A percentile compares a stretch with the other conserved stretches of the same genome.
phyloP scores from a whole-genome alignment of 139 green algal species.

The Tetraselmis striata region DNA sequence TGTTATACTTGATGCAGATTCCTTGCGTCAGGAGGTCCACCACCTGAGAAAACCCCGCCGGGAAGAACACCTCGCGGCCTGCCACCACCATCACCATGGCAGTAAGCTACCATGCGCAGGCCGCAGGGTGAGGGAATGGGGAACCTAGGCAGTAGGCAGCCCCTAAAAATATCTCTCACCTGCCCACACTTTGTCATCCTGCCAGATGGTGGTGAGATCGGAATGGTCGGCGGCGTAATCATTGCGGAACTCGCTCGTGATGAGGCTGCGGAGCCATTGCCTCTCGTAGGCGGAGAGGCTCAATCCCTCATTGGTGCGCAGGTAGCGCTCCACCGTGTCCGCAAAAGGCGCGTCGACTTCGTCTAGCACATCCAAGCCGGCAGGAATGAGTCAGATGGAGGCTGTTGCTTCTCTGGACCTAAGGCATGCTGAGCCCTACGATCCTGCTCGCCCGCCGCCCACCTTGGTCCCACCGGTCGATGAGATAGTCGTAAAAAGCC shows the following conservation, averaged over 20 bases:
- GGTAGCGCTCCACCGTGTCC: not conserved
- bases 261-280: not conserved
- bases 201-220: not conserved
- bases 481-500: not conserved
- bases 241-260: not conserved
- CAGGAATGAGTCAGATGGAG: no score
- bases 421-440: no score
- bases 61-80: not conserved
- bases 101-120: no score
- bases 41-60: not conserved
- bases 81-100: no score
- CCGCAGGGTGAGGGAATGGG: no score
- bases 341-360: not conserved
- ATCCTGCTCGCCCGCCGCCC: not conserved
- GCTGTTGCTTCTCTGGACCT: no score
- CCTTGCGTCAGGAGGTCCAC: not conserved
- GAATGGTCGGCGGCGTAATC: not conserved
- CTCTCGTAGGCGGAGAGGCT: not conserved
- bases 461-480: not conserved
- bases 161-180: no score
- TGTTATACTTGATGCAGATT: not conserved
- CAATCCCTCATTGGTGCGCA: not conserved
- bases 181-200: not conserved
- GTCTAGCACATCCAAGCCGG: not conserved
- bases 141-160: no score